Conservation (phyloP, 2,329 filamentous ascomycete genomes). For the Lachnellula suecica region DNA sequence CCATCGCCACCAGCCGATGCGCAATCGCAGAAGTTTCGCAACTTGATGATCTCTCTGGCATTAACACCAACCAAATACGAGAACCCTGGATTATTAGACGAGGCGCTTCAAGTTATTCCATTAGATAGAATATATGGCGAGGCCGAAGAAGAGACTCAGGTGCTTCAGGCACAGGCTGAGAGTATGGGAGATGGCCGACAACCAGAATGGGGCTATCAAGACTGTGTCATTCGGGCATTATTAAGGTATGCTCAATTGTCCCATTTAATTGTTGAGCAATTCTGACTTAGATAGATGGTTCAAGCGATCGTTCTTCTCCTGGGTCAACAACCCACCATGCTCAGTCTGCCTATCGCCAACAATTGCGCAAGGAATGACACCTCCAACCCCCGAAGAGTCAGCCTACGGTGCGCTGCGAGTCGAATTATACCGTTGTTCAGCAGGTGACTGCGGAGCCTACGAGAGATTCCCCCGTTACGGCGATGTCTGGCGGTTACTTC, state of each 20-base stretch:
- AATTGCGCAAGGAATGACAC: constrained; percentile 77
- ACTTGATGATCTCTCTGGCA: constrained; percentile 80
- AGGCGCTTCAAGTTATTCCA: constrained; percentile 83
- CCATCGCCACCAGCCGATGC: constrained; percentile 76
- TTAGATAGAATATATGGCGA: constrained; percentile 90
- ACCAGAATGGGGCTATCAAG: constrained; percentile 94
- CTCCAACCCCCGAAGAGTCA: constrained; percentile 83
- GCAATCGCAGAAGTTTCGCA: constrained; percentile 73
- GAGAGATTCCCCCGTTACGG: constrained; percentile 94
- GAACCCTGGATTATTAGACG: constrained; percentile 90
- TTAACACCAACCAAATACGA: constrained; percentile 92
- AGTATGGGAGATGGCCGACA: constrained; percentile 79
- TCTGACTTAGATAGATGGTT: constrained; percentile 69
- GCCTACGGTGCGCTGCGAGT: constrained; percentile 85
- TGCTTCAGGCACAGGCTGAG: constrained; percentile 82
- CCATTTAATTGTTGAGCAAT: constrained; percentile 9
- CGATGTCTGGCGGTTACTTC: constrained; percentile 88
- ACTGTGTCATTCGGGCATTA: constrained; percentile 88
- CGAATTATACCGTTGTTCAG: constrained; percentile 87
- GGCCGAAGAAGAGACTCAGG: constrained; percentile 89
- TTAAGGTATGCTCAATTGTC: constrained; percentile 61
- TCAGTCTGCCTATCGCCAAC: constrained; percentile 80
- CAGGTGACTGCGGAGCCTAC: constrained; percentile 69
- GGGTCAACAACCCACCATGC: constrained; percentile 94
- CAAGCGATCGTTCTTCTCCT: constrained; percentile 90